Base-by-base conservation (phyloP, 1,284 basidiomycete genomes). In the Trametes polyzona region DNA sequence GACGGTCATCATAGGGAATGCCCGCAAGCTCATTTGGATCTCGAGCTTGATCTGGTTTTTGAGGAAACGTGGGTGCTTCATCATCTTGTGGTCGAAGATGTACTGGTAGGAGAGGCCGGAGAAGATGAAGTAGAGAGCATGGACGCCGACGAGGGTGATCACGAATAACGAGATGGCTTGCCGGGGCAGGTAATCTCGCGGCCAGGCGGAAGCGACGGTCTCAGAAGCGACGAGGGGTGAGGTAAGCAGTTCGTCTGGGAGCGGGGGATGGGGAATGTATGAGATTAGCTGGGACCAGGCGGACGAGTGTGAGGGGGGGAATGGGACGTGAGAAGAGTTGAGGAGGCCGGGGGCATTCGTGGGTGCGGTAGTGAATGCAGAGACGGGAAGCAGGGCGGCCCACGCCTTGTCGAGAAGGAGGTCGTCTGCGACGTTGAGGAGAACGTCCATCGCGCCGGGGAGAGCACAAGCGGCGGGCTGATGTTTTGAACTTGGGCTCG, bases 71-170 rank as follows among this genome's bases (percentile, higher is more conserved):
- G 96, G 97, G 76, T 99, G 96, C 47, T 85, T 84, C 87, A 95
- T 95, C 87, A 99, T 94, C 23, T 96, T 87, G 67, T 95, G 90
- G 77, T 99, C 96, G 83, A 98, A 99, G 59, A 99, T 84, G 74
- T 83, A 90, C 54, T 77, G 78, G 77, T 95, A 99, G 4, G 94
- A 94, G 11, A 95, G 71, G 27, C 82, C 78, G 24, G 95, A 95
- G 68, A 97, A 92, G 39, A 88, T 55, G 75, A 98, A 96, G 76
- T 99, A 96, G 48, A 96, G 80, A 42, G 86, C 35, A 66, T 88
- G 83, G 52, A 95, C 93, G 61, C 94, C 95, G 58, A 93, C 67
- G 58, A 93, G 77, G 8, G 95, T 96, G 64, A 98, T 71, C 39
- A 81, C 71, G 62, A 78, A 75, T 52, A 99, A 79, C 2, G 95